These are phyloP conservation scores for Akanthomyces dipterigenus DNA, from an alignment of 2,329 filamentous ascomycete genomes.

Conservation along the genomic window DNA sequence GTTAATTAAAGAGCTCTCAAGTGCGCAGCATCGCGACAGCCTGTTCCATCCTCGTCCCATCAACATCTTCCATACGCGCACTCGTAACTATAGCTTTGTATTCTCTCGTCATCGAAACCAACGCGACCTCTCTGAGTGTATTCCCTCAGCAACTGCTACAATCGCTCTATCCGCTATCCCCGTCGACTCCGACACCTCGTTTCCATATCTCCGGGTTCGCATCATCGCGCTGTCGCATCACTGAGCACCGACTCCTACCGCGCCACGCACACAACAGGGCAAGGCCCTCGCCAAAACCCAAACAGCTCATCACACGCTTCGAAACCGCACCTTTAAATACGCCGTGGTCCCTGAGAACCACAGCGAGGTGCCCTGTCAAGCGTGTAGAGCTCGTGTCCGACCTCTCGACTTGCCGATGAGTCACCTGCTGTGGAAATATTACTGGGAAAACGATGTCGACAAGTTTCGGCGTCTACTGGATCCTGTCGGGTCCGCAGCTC, in stretches of 20 bases:
- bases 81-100: neutral
- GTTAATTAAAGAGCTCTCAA: slow-evolving; percentile 4
- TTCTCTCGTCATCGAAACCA: neutral
- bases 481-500: slow-evolving; percentile 55
- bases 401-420: slow-evolving; percentile 64
- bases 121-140: neutral
- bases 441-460: slow-evolving; percentile 96
- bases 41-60: neutral
- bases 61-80: neutral
- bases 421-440: slow-evolving; percentile 93
- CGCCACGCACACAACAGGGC: neutral
- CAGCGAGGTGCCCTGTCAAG: slow-evolving; percentile 75
- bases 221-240: neutral
- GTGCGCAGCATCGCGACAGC: neutral
- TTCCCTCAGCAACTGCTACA: neutral
- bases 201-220: slow-evolving; percentile 1
- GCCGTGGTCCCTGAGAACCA: slow-evolving; percentile 82
- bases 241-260: neutral
- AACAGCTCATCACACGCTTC: slow-evolving; percentile 26
- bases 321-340: slow-evolving; percentile 71
- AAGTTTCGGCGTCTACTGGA: slow-evolving; percentile 84
- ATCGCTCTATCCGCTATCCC: neutral
- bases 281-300: neutral
- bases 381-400: slow-evolving; percentile 30
- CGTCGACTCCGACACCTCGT: neutral